Conservation (phyloP, 208 protist species). For the Herpetomonas tarakana region DNA sequence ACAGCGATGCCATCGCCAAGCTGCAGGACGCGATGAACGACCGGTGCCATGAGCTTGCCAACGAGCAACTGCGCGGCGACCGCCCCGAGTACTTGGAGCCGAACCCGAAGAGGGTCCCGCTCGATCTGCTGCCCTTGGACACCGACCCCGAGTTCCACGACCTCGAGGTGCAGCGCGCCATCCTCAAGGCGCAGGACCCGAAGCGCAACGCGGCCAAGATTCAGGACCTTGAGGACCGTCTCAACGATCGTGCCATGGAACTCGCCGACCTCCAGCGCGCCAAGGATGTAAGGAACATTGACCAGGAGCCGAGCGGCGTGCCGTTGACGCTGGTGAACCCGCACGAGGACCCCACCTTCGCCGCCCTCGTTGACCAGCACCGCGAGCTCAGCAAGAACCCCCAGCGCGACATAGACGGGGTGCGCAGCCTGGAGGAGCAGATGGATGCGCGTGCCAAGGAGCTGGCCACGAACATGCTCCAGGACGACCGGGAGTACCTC, state of each 20-base stretch:
- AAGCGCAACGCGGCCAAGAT: constrained; percentile 40
- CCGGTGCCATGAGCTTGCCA: constrained; percentile 52
- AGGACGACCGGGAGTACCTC: constrained; percentile 33
- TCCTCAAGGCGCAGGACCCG: constrained; percentile 51
- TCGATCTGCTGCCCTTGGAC: constrained; percentile 39
- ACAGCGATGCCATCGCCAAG: constrained; percentile 25
- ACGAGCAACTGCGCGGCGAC: constrained; percentile 40
- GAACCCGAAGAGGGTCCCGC: constrained; percentile 58
- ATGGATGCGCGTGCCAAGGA: constrained; percentile 64
- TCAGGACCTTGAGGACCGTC: constrained; percentile 50
- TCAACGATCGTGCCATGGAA: constrained; percentile 65
- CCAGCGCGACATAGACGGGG: constrained; percentile 21
- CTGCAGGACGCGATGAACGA: constrained; percentile 37
- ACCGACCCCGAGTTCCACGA: constrained; percentile 44
- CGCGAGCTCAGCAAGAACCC: constrained; percentile 18
- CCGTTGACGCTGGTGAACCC: constrained; percentile 49
- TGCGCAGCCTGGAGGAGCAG: constrained; percentile 47
- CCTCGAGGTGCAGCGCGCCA: constrained; percentile 62
- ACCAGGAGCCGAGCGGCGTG: constrained; percentile 38
- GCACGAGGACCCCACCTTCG: constrained; percentile 53
- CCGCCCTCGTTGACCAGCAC: constrained; percentile 24
- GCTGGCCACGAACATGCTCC: constrained; percentile 35
- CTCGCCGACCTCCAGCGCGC: constrained; percentile 51
- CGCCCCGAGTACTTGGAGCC: constrained; percentile 54
- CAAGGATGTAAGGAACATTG: constrained; percentile 50